Evolutionary conservation across 495 filamentous ascomycete species (phyloP).

Genomic region (Lophiostoma macrostomum): DNA sequence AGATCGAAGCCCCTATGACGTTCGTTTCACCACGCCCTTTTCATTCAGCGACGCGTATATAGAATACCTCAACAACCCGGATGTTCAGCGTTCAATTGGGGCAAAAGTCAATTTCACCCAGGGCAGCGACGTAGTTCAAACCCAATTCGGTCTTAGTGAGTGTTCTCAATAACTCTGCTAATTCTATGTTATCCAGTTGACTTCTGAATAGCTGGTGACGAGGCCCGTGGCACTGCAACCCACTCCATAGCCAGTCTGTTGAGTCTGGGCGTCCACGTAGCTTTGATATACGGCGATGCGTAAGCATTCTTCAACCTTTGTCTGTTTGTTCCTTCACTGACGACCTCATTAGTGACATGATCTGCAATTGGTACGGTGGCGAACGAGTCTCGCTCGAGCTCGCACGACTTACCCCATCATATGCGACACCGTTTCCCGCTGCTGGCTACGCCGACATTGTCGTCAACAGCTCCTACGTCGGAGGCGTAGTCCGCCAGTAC

Average conservation of each 20-base stretch:
- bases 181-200: slow-evolving; percentile 2
- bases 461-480: slow-evolving; percentile 44
- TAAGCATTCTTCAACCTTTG: not conserved
- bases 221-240: slow-evolving; percentile 33
- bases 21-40: slow-evolving; percentile 27
- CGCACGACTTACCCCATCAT: slow-evolving; percentile 37
- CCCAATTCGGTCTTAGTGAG: slow-evolving; percentile 25
- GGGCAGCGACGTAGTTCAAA: slow-evolving; percentile 28
- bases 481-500: slow-evolving; percentile 42
- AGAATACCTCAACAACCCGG: slow-evolving; percentile 40
- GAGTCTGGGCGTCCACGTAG: slow-evolving; percentile 34
- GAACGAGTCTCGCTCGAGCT: slow-evolving; percentile 39
- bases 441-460: slow-evolving; percentile 52
- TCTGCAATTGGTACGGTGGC: slow-evolving; percentile 44
- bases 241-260: slow-evolving; percentile 38
- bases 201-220: slow-evolving; percentile 38
- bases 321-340: not conserved
- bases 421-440: slow-evolving; percentile 51
- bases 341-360: slow-evolving; percentile 31
- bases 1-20: slow-evolving; percentile 35
- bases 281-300: slow-evolving; percentile 41
- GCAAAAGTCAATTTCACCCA: slow-evolving; percentile 40
- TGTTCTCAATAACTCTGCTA: not conserved
- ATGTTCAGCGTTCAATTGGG: slow-evolving; percentile 40
- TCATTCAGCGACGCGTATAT: slow-evolving; percentile 36